phyloP scores from a whole-genome alignment of 192 early-diverging fungal genomes.

The Backusella westeae region DNA sequence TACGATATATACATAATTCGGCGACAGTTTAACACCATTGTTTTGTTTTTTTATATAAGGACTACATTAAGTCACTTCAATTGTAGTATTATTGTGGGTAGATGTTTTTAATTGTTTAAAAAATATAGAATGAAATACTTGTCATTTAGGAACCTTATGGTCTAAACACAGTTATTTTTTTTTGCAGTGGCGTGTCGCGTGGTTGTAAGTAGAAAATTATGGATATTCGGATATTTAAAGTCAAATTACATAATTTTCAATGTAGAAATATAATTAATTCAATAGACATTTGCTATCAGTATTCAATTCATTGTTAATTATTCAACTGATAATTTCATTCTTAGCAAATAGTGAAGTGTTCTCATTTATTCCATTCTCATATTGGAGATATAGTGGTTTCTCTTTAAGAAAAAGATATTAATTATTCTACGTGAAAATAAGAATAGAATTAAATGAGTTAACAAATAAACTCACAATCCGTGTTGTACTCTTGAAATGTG shows the following conservation, averaged over 20 bases:
- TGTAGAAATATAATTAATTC: not conserved
- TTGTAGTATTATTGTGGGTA: not conserved
- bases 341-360: not conserved
- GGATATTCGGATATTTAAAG: not conserved
- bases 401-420: not conserved
- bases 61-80: not conserved
- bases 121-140: not conserved
- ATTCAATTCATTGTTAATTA: not conserved
- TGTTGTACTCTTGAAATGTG: not conserved
- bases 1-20: not conserved
- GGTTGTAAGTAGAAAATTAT: not conserved
- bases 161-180: not conserved
- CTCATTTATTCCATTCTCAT: not conserved
- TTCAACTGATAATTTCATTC: not conserved
- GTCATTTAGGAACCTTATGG: not conserved
- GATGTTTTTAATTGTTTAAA: not conserved
- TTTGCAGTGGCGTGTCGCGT: not conserved
- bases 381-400: not conserved
- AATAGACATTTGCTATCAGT: not conserved
- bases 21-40: not conserved
- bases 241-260: not conserved
- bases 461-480: not conserved
- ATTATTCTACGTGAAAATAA: not conserved
- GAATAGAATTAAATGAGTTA: not conserved
- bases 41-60: not conserved